Conservation (phyloP, 805 yeast genomes). For the Metschnikowia lunata region DNA sequence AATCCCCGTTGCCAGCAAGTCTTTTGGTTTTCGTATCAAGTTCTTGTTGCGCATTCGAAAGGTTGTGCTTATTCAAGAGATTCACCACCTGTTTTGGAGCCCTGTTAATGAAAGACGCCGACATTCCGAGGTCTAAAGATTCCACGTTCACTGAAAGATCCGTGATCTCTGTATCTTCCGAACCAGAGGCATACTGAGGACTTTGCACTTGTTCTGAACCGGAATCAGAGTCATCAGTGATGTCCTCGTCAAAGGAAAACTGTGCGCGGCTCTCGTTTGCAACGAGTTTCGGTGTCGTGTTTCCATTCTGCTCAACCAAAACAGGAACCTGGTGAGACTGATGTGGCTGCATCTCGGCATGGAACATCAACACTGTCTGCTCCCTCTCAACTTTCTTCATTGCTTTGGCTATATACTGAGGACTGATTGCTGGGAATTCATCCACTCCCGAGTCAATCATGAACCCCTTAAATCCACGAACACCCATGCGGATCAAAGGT, state of each 20-base stretch:
- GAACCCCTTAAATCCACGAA: constrained; percentile 91
- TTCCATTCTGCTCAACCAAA: constrained; percentile 21
- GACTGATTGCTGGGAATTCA: constrained; percentile 81
- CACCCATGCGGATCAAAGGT: constrained; percentile 81
- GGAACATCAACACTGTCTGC: constrained; percentile 80
- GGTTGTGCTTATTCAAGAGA: constrained; percentile 20
- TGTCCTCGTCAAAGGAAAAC: constrained; percentile 16
- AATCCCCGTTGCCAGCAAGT: constrained; percentile 22
- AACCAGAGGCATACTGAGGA: constrained; percentile 1
- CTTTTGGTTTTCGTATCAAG: constrained; percentile 26
- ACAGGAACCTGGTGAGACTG: constrained; percentile 20
- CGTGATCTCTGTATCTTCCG: background rate
- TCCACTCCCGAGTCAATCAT: constrained; percentile 94
- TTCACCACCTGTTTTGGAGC: constrained; percentile 39
- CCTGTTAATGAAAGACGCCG: constrained; percentile 35
- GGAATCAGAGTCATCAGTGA: constrained; percentile 12
- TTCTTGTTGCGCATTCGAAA: constrained; percentile 23
- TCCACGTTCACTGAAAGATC: constrained; percentile 21
- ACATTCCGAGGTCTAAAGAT: constrained; percentile 34
- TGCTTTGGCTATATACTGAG: constrained; percentile 62
- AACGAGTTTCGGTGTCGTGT: constrained; percentile 23
- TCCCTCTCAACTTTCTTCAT: constrained; percentile 57
- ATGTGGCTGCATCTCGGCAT: constrained; percentile 76
- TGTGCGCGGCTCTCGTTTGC: constrained; percentile 19
- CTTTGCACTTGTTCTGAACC: constrained; percentile 3